These are phyloP conservation scores for Leccinum boreale DNA, from an alignment of 768 basidiomycete genomes.

Conservation along the genomic window DNA sequence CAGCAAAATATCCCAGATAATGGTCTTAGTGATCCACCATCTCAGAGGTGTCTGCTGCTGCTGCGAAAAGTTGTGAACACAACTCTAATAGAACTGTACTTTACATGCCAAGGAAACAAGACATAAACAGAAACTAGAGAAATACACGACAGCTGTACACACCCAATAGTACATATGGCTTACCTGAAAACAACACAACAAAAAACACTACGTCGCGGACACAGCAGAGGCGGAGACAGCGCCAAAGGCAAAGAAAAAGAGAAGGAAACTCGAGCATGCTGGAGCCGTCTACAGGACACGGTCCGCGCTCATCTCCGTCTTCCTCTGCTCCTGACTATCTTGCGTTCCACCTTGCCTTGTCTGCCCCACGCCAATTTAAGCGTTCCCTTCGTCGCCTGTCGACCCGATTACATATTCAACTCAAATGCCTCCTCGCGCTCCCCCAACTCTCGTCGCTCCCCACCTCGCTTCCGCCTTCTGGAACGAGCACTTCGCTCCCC, in stretches of 20 bases:
- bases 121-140: neutral
- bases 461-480: conserved; percentile 16
- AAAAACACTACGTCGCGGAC: neutral
- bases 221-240: neutral
- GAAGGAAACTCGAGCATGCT: neutral
- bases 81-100: neutral
- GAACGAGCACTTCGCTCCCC: conserved; percentile 17
- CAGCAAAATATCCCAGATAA: too few relatives aligned
- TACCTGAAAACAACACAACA: neutral
- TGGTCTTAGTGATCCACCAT: neutral
- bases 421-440: conserved; percentile 18
- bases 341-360: neutral
- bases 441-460: conserved; percentile 27
- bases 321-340: neutral
- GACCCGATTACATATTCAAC: neutral
- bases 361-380: neutral
- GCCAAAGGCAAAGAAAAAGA: neutral
- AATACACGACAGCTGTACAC: neutral
- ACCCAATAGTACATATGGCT: neutral
- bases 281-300: neutral
- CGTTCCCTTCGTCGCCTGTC: neutral
- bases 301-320: neutral
- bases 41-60: neutral
- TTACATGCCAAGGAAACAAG: neutral
- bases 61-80: neutral